These are phyloP conservation scores for Gossypium arboreum DNA, from an alignment of 345 rosid genomes.

Conservation along the genomic window DNA sequence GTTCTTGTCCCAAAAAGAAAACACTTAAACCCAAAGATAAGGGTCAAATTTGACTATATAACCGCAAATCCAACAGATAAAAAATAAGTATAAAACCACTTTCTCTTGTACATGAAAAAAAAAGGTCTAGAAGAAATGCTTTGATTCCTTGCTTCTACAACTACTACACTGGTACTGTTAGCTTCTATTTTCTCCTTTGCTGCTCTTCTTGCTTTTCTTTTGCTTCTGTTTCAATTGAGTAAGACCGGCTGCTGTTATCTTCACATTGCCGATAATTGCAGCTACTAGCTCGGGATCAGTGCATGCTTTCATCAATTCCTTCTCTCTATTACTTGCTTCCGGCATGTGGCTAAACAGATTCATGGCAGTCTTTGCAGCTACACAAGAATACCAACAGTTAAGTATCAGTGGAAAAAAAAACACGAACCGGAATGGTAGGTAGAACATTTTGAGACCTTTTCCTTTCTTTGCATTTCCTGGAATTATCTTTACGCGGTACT, in stretches of 20 bases:
- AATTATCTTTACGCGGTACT: slow-evolving; percentile 80
- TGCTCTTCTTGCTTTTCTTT: slow-evolving; percentile 74
- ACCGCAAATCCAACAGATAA: background rate
- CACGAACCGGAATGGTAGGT: background rate
- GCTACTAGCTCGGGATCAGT: slow-evolving; percentile 92
- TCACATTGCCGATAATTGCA: slow-evolving; percentile 82
- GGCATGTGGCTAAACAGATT: slow-evolving; percentile 84
- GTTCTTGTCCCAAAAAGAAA: too few relatives aligned
- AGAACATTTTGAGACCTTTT: slow-evolving; percentile 48
- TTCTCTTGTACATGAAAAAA: background rate
- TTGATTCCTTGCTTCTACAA: background rate
- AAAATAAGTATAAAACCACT: too few relatives aligned
- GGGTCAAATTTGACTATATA: background rate
- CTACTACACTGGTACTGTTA: background rate
- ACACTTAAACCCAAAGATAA: background rate
- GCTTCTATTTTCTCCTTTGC: slow-evolving; percentile 3
- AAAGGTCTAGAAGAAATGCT: background rate
- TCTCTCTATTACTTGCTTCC: slow-evolving; percentile 79
- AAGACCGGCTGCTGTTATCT: slow-evolving; percentile 89
- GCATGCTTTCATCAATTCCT: slow-evolving; percentile 95
- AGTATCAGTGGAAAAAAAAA: background rate
- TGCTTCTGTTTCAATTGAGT: slow-evolving; percentile 95
- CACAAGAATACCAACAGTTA: background rate
- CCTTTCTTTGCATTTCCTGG: slow-evolving; percentile 95
- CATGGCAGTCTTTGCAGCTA: slow-evolving; percentile 91